Evolutionary conservation across 208 protist species (phyloP).

Genomic region (Jaenimonas drosophilae): DNA sequence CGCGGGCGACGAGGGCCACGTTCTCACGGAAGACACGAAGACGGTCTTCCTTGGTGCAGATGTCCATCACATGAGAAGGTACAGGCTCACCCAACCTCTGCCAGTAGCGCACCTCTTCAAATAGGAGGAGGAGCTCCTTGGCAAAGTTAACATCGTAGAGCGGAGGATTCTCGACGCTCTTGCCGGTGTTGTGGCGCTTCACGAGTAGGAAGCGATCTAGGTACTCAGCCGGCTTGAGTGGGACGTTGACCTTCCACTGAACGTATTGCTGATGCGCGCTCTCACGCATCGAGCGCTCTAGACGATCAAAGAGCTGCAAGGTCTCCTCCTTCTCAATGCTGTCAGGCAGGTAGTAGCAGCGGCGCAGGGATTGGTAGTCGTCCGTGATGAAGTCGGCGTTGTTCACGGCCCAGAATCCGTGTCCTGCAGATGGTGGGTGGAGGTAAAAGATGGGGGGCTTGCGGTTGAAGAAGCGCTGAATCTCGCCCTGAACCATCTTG

Average conservation of each 20-base stretch:
- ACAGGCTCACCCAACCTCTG: slow-evolving; percentile 83
- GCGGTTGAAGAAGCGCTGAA: slow-evolving; percentile 87
- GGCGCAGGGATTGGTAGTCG: slow-evolving; percentile 40
- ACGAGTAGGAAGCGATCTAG: slow-evolving; percentile 85
- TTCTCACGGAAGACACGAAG: slow-evolving; percentile 94
- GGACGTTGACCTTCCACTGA: slow-evolving; percentile 71
- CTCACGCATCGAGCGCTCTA: slow-evolving; percentile 79
- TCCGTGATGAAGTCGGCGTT: slow-evolving; percentile 41
- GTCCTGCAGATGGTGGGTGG: slow-evolving; percentile 86
- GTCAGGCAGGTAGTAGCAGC: slow-evolving; percentile 78
- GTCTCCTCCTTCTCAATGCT: slow-evolving; percentile 79
- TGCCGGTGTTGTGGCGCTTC: slow-evolving; percentile 35
- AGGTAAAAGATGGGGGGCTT: slow-evolving; percentile 85
- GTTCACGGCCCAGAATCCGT: slow-evolving; percentile 87
- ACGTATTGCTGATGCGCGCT: slow-evolving; percentile 60
- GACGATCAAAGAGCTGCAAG: slow-evolving; percentile 49
- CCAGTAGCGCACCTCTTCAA: slow-evolving; percentile 94
- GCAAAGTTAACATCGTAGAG: slow-evolving; percentile 93
- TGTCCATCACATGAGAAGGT: slow-evolving; percentile 75
- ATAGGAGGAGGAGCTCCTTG: slow-evolving; percentile 86
- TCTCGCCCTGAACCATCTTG: slow-evolving; percentile 81
- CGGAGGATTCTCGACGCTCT: slow-evolving; percentile 30
- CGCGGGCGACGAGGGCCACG: slow-evolving; percentile 91
- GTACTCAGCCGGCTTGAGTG: slow-evolving; percentile 55
- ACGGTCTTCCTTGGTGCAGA: slow-evolving; percentile 84